Evolutionary conservation across 1,284 basidiomycete species (phyloP), one percentile per base, ranked within the genome.

Genomic region (Boletus hoseneyae): DNA sequence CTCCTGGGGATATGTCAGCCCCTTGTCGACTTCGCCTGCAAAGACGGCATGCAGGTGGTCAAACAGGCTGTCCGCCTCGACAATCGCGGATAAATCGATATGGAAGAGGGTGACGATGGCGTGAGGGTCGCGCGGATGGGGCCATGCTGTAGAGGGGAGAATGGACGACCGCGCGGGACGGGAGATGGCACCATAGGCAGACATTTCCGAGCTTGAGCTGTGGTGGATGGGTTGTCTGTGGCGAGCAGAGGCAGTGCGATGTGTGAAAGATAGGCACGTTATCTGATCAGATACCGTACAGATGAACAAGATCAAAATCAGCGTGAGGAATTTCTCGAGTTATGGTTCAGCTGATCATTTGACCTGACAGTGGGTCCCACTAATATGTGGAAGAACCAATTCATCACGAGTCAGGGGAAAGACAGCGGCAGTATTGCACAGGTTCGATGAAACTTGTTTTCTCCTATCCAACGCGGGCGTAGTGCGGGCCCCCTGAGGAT

Each of bases 1-100:
- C 72, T 91, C 87, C 64, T 93, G 92, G 0, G 93, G 92, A 67
- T 95, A 95, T 5, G 92, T 91, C 57, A 74, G 66, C 0, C 93
- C 93, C 60, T 80, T 77, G 43, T 82, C 83, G 11, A 96, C 73
- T 61, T 89, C 90, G 45, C 76, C 74, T n/a, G 80, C 79, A 67
- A 94, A 93, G 19, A 83, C 71, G 35, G 58, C 53, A 53, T 79
- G 74, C n/a, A 91, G 73, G 61, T 85, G 79, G 30, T 79, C 73
- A 47, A 87, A 62, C 30, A 93, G 70, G 18, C 78, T 38, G 11
- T 35, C 12, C 19, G 12, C 54, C 56, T 47, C 42, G 23, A 23
- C 38, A 4, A 73, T 66, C 1, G 83, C 79, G 9, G 73, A 69
- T 6, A 72, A 10, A 78, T 74, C 11, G 76, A 91, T 68, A 55